These are phyloP conservation scores for Trypanosomatidae sp. DNA, from an alignment of 208 protist species.

Conservation along the genomic window DNA sequence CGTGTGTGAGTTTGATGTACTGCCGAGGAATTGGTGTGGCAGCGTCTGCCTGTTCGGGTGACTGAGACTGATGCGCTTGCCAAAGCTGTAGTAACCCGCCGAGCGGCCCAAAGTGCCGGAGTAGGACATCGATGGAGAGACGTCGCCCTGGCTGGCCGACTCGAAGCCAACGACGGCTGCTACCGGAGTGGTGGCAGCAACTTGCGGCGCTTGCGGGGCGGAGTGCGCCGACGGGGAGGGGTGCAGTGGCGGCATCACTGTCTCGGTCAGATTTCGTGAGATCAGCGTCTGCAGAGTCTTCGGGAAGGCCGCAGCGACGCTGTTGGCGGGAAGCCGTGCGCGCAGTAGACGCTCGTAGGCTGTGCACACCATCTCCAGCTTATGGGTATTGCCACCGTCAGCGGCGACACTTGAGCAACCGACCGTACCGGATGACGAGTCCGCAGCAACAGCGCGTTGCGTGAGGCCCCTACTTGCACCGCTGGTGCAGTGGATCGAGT, in stretches of 20 bases:
- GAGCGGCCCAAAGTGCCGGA: slow-evolving; percentile 44
- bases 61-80: slow-evolving; percentile 37
- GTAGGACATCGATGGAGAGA: slow-evolving; percentile 28
- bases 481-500: not conserved
- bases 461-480: slow-evolving; percentile 3
- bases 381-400: slow-evolving; percentile 20
- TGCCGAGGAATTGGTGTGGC: slow-evolving; percentile 38
- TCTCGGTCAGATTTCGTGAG: not conserved
- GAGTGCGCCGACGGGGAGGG: not conserved
- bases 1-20: slow-evolving; percentile 22
- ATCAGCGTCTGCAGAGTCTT: not conserved
- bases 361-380: slow-evolving; percentile 39
- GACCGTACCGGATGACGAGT: not conserved
- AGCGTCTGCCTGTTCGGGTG: slow-evolving; percentile 58
- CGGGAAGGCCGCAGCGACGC: not conserved
- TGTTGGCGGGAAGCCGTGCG: not conserved
- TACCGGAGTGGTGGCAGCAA: not conserved
- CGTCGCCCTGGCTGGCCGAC: slow-evolving; percentile 1
- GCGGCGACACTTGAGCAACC: slow-evolving; percentile 1
- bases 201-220: not conserved
- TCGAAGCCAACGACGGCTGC: not conserved
- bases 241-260: not conserved
- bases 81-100: slow-evolving; percentile 75
- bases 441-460: not conserved
- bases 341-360: slow-evolving; percentile 28